Evolutionary conservation across 176 grass and related monocot genomes (phyloP).

Genomic region (Juncus inflexus): DNA sequence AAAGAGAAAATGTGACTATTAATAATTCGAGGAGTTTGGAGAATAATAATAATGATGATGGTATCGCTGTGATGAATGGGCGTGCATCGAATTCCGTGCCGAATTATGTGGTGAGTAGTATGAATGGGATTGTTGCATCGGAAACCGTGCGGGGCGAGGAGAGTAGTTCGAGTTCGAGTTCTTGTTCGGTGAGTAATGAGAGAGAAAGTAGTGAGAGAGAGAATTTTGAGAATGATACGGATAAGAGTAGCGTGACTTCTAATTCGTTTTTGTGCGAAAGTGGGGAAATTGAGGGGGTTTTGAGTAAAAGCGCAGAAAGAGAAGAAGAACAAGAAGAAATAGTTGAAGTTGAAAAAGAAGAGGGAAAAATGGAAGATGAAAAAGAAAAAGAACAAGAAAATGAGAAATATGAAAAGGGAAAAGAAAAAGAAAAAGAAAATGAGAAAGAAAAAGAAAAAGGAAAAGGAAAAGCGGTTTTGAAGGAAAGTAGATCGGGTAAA

Average conservation of each 20-base stretch:
- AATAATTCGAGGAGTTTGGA: neutral
- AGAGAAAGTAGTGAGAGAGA: conserved; percentile 14
- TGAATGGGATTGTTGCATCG: neutral
- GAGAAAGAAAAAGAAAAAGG: conserved; percentile 30
- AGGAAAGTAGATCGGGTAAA: conserved; percentile 65
- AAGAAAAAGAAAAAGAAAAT: neutral
- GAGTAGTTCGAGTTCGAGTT: neutral
- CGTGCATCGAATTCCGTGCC: conserved; percentile 18
- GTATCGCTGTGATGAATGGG: too few relatives aligned
- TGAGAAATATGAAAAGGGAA: conserved; percentile 32
- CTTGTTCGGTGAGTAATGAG: conserved; percentile 34
- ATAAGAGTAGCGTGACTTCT: conserved; percentile 65
- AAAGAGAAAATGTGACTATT: conserved; percentile 26
- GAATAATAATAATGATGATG: neutral
- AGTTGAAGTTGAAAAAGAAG: neutral
- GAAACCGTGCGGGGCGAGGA: conserved; percentile 10
- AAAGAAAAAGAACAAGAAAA: conserved; percentile 11
- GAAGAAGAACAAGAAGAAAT: conserved; percentile 33
- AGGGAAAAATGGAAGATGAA: conserved; percentile 30
- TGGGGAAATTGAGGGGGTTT: conserved; percentile 39
- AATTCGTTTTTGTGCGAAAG: conserved; percentile 54
- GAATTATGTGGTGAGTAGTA: conserved; percentile 42
- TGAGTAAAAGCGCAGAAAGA: conserved; percentile 25
- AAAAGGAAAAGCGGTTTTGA: conserved; percentile 18
- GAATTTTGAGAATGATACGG: conserved; percentile 51